Evolutionary conservation across 352 stramenopile species (phyloP).

Genomic region (Globisporangium splendens): DNA sequence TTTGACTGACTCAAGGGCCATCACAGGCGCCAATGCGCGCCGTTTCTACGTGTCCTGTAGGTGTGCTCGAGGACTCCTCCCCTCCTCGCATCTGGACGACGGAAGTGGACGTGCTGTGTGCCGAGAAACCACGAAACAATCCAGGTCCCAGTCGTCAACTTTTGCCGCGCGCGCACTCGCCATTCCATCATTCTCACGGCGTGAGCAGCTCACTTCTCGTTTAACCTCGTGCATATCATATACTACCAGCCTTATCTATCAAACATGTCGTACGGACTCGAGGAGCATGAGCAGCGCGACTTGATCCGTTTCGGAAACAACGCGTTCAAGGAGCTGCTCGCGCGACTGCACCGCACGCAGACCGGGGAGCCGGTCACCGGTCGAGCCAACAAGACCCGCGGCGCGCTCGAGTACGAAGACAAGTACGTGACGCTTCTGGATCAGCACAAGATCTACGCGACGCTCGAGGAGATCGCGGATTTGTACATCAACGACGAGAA

Average conservation of each 20-base stretch:
- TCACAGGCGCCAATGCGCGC: too few relatives aligned
- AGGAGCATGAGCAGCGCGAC: slow-evolving; percentile 36
- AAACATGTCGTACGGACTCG: slow-evolving; percentile 15
- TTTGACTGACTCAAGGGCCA: too few relatives aligned
- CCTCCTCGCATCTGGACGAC: too few relatives aligned
- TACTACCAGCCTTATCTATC: background rate
- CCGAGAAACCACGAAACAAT: too few relatives aligned
- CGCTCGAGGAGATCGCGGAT: slow-evolving; percentile 64
- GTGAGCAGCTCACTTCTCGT: too few relatives aligned
- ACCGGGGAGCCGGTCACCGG: slow-evolving; percentile 8
- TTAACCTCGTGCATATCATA: too few relatives aligned
- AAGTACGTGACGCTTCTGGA: slow-evolving; percentile 53
- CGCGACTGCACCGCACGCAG: slow-evolving; percentile 28
- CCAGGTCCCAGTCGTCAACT: too few relatives aligned
- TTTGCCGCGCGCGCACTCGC: too few relatives aligned
- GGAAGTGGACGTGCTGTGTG: too few relatives aligned
- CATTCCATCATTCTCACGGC: too few relatives aligned
- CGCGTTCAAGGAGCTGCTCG: slow-evolving; percentile 42
- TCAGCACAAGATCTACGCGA: slow-evolving; percentile 48
- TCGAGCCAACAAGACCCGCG: slow-evolving; percentile 2
- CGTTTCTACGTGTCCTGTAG: too few relatives aligned
- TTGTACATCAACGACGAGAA: slow-evolving; percentile 60
- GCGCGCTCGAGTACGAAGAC: slow-evolving; percentile 23
- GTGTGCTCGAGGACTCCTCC: too few relatives aligned
- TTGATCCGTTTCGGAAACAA: slow-evolving; percentile 37